Percentiles rank a stretch among this genome's conserved stretches.
These are phyloP conservation scores for Vairimorpha ceranae DNA, from an alignment of 371 early-diverging fungal genomes.

Conservation along the genomic window DNA sequence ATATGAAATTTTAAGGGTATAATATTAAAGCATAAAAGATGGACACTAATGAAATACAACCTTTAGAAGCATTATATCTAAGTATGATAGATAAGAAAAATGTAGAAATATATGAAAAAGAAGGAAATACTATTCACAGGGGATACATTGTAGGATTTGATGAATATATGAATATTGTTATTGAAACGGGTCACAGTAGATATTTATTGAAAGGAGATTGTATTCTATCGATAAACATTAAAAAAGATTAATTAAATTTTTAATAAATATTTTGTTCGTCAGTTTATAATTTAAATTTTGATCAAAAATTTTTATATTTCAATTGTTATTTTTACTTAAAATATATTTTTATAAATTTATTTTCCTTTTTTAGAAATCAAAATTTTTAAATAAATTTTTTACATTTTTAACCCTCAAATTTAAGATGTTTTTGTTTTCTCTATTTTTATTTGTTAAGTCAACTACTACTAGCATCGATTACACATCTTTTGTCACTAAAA, in stretches of 20 bases:
- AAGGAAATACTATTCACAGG: neutral
- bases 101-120: conserved; percentile 31
- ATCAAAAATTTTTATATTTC: too few species aligned
- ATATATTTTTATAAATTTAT: too few species aligned
- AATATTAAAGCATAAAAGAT: neutral
- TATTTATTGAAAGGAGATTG: conserved; percentile 47
- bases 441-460: neutral
- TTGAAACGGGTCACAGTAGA: conserved; percentile 6
- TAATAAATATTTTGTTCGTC: too few species aligned
- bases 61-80: conserved; percentile 38
- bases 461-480: neutral
- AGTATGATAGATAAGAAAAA: neutral
- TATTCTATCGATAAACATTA: conserved; percentile 12
- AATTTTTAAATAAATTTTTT: too few species aligned
- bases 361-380: too few species aligned
- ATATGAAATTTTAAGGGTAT: neutral
- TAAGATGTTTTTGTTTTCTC: neutral
- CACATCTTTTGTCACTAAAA: neutral
- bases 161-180: conserved; percentile 44
- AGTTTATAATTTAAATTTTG: too few species aligned
- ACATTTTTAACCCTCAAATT: neutral
- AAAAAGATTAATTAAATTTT: too few species aligned
- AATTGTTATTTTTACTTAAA: too few species aligned
- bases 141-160: conserved; percentile 46
- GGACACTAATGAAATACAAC: conserved; percentile 6